Evolutionary conservation across 192 early-diverging fungal species (phyloP), one percentile per base, ranked within the genome.

Genomic region (Coemansia sp.): DNA sequence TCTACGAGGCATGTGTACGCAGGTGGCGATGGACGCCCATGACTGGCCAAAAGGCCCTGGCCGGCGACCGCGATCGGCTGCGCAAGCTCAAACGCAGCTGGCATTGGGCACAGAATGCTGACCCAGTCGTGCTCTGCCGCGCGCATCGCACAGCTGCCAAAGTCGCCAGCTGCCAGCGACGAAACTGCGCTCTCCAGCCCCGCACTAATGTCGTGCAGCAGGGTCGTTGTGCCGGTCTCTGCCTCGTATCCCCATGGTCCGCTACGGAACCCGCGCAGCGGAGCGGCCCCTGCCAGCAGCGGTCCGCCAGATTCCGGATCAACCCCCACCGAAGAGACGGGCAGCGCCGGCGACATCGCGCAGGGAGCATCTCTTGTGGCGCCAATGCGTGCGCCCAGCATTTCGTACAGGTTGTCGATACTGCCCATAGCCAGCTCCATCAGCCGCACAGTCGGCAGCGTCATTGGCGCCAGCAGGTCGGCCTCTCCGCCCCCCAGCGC

Each of bases 1-100:
- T 98, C 93, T n/a, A 94, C 86, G 33, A 88, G 82, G 10, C 81
- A 72, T 19, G 70, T 71, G 33, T 79, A 70, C 46, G 43, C 22
- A 4, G 46, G 32, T 0, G 80, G 56, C 10, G 69, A 38, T 50
- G 41, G 37, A 19, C n/a, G n/a, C n/a, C n/a, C n/a, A n/a, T n/a
- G n/a, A n/a, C n/a, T n/a, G n/a, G n/a, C n/a, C n/a, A n/a, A n/a
- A n/a, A n/a, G 42, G 3, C n/a, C 19, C 3, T 7, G 40, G 4
- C 18, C 7, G 15, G 22, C n/a, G n/a, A n/a, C n/a, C n/a, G n/a
- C n/a, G n/a, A 38, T 19, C 15, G 42, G 24, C 32, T 38, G 18
- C 8, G 60, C 15, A 6, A 8, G 46, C 4, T 6, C 15, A 29
- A 50, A 50, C 10, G 19, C 43, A 4, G 24, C 14, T n/a, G 46